Conservation (phyloP, 2,329 filamentous ascomycete species). For the Knufia fluminis region DNA sequence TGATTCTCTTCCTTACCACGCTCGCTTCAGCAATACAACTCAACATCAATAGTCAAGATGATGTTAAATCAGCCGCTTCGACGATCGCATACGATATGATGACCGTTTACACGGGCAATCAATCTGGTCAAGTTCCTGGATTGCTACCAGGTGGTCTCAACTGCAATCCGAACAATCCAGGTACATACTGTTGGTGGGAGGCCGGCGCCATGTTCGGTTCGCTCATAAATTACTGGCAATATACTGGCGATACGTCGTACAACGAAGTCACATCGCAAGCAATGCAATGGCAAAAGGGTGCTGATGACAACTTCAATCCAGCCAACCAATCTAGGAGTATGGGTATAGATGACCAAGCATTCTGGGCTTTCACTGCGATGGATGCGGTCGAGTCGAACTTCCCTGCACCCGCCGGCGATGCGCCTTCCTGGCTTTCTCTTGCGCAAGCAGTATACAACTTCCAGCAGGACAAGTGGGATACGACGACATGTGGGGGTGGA, state of each 20-base stretch:
- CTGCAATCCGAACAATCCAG: constrained; percentile 17
- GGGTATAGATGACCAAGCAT: constrained; percentile 50
- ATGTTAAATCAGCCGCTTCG: constrained; percentile 29
- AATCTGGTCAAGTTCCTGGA: constrained; percentile 32
- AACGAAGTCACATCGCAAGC: constrained; percentile 31
- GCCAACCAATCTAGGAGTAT: constrained; percentile 32
- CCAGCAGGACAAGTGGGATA: constrained; percentile 64
- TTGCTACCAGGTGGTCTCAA: constrained; percentile 31
- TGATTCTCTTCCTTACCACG: neutral
- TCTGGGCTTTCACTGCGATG: constrained; percentile 50
- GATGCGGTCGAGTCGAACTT: constrained; percentile 46
- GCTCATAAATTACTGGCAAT: constrained; percentile 36
- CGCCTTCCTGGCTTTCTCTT: constrained; percentile 65
- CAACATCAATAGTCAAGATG: constrained; percentile 19
- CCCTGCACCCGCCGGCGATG: constrained; percentile 30
- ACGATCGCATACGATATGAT: constrained; percentile 33
- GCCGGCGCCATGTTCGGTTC: constrained; percentile 35
- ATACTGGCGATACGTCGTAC: constrained; percentile 34
- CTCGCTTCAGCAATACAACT: constrained; percentile 9
- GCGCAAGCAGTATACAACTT: constrained; percentile 72
- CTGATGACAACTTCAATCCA: constrained; percentile 33
- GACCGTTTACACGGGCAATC: constrained; percentile 30
- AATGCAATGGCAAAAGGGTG: constrained; percentile 31
- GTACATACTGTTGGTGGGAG: constrained; percentile 36
- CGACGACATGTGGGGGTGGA: constrained; percentile 57